These are phyloP conservation scores for Nakaseomyces glabratus DNA, from an alignment of 1,139 yeast species.

Conservation along the genomic window DNA sequence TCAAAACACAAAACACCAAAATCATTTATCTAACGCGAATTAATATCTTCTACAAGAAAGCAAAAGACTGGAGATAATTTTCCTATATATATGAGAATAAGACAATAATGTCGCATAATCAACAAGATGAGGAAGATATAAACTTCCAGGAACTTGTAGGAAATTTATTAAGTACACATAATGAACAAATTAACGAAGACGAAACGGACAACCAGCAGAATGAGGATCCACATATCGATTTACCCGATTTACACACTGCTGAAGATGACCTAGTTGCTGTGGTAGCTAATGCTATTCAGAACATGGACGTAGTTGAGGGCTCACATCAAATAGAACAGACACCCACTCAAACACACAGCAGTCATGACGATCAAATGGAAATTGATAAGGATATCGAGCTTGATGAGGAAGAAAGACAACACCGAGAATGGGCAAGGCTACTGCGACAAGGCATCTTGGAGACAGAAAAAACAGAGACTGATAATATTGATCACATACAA, in stretches of 20 bases:
- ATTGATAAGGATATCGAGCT: constrained; percentile 6
- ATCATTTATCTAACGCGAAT: background rate
- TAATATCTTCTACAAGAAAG: too few species aligned
- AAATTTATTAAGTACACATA: constrained; percentile 24
- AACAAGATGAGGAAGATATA: constrained; percentile 24
- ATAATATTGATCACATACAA: constrained; percentile 8
- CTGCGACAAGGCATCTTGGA: constrained; percentile 26
- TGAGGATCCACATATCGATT: constrained; percentile 10
- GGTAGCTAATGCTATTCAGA: constrained; percentile 28
- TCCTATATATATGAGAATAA: too few species aligned
- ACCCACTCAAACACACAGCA: constrained; percentile 7
- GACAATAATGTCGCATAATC: constrained; percentile 8
- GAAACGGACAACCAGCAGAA: constrained; percentile 10
- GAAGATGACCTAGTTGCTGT: constrained; percentile 23
- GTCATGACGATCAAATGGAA: background rate
- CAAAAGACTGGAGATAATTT: too few species aligned
- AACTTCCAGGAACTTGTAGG: constrained; percentile 30
- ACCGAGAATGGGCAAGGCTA: constrained; percentile 27
- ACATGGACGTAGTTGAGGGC: constrained; percentile 15
- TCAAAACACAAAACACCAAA: background rate
- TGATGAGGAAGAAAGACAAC: constrained; percentile 14
- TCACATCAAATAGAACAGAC: constrained; percentile 7
- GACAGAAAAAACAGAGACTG: constrained; percentile 7
- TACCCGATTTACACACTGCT: constrained; percentile 18
- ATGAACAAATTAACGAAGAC: constrained; percentile 11